Evolutionary conservation across 768 basidiomycete species (phyloP).

Genomic region (Suillus bovinus): DNA sequence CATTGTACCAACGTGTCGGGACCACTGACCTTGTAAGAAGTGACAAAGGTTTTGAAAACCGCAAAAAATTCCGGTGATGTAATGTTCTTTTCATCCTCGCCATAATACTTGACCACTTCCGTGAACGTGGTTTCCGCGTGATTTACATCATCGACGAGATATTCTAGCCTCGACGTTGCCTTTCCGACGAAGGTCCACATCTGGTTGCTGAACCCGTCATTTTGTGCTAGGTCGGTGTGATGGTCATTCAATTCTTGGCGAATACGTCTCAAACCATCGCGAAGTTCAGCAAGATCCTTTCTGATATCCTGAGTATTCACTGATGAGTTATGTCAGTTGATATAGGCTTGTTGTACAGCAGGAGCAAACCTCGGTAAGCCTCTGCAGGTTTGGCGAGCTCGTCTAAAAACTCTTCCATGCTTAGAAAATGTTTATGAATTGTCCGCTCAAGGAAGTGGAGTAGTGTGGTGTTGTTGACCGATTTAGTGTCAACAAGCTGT

Average conservation of each 20-base stretch:
- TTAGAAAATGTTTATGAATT: conserved; percentile 82
- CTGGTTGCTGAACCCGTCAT: conserved; percentile 81
- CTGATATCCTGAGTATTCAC: conserved; percentile 88
- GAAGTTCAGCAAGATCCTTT: conserved; percentile 70
- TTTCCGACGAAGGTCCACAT: conserved; percentile 90
- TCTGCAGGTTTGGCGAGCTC: conserved; percentile 90
- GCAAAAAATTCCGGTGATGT: conserved; percentile 92
- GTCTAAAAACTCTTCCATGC: conserved; percentile 85
- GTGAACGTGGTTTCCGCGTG: conserved; percentile 81
- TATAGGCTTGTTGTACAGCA: not conserved
- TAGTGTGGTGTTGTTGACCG: conserved; percentile 89
- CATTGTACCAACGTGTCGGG: not conserved
- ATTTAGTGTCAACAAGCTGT: conserved; percentile 97
- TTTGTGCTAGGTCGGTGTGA: conserved; percentile 68
- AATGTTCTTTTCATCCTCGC: conserved; percentile 89
- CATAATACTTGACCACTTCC: conserved; percentile 88
- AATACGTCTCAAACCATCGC: conserved; percentile 76
- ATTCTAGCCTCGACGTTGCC: conserved; percentile 74
- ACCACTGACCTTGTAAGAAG: conserved; percentile 76
- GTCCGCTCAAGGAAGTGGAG: conserved; percentile 94
- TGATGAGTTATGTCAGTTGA: conserved; percentile 30
- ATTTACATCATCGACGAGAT: conserved; percentile 84
- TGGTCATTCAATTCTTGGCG: conserved; percentile 78
- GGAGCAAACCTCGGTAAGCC: conserved; percentile 78
- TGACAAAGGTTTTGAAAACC: conserved; percentile 96